These are phyloP conservation scores for Brassica carinata DNA, from an alignment of 345 rosid species.

Conservation along the genomic window DNA sequence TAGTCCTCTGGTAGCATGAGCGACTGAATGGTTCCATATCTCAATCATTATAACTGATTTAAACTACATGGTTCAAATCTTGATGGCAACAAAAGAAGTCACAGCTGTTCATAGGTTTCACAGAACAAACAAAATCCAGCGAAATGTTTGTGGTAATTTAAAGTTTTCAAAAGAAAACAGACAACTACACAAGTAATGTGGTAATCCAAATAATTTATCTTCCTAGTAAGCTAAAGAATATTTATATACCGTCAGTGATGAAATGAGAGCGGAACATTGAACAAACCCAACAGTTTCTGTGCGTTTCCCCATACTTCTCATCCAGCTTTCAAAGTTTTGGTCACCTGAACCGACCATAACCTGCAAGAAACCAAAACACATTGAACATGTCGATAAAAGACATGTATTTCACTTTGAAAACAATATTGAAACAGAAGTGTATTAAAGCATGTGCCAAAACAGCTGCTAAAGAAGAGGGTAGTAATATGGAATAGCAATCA, in stretches of 20 bases:
- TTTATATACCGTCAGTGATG: conserved; percentile 78
- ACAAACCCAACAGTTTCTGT: conserved; percentile 90
- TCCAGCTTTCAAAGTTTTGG: conserved; percentile 75
- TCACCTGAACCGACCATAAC: conserved; percentile 97
- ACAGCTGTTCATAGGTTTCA: conserved; percentile 53
- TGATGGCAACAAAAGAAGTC: conserved; percentile 95
- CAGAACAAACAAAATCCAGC: not conserved
- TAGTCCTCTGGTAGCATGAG: conserved; percentile 91
- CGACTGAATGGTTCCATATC: conserved; percentile 93
- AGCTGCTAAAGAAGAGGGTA: not conserved
- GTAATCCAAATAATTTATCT: not conserved
- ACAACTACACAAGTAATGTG: conserved; percentile 2
- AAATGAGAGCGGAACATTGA: conserved; percentile 86
- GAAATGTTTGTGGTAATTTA: conserved; percentile 6
- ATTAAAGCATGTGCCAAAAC: not conserved
- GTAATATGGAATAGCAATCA: not conserved
- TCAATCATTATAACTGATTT: conserved; percentile 93
- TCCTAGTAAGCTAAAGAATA: not conserved
- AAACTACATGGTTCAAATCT: conserved; percentile 97
- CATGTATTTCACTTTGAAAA: not conserved
- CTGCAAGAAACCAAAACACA: conserved; percentile 41
- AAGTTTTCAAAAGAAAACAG: not conserved
- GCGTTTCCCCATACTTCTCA: conserved; percentile 68
- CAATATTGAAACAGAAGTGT: too few species aligned
- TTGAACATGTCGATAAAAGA: not conserved